These are phyloP conservation scores for Clavariopsis aquatica DNA, from an alignment of 495 filamentous ascomycete species.

Conservation along the genomic window DNA sequence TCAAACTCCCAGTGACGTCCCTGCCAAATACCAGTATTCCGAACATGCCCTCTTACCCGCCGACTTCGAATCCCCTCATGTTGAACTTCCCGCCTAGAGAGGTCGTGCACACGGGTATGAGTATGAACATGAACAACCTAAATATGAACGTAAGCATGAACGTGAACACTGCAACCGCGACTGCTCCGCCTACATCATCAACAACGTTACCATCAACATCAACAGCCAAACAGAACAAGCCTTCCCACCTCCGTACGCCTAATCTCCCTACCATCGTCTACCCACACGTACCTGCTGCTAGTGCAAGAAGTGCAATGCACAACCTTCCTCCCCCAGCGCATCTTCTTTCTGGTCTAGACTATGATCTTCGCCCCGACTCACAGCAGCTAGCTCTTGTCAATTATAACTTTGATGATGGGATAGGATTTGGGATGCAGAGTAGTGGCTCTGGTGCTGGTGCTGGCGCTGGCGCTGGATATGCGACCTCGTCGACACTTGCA, in stretches of 20 bases:
- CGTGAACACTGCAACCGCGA: neutral
- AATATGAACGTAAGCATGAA: neutral
- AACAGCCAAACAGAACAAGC: conserved; percentile 4
- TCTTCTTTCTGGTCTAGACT: conserved; percentile 27
- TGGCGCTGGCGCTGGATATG: neutral
- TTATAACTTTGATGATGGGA: neutral
- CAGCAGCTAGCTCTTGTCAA: neutral
- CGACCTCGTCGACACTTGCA: neutral
- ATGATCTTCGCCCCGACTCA: conserved; percentile 15
- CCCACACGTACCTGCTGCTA: conserved; percentile 19
- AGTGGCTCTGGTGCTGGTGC: neutral
- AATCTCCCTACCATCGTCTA: conserved; percentile 29
- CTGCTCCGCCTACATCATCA: neutral
- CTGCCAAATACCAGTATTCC: neutral
- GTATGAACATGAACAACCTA: neutral
- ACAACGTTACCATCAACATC: conserved; percentile 1
- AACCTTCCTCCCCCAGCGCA: conserved; percentile 36
- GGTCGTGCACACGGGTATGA: neutral
- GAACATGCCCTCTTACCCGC: neutral
- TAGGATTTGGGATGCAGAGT: neutral
- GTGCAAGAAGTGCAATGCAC: conserved; percentile 12
- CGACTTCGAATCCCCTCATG: neutral
- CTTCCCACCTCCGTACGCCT: conserved; percentile 23
- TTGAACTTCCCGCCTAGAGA: neutral
- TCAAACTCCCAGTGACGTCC: conserved; percentile 26